Base-by-base conservation (phyloP, 2,329 filamentous ascomycete species). In the Colletotrichum siamense region DNA sequence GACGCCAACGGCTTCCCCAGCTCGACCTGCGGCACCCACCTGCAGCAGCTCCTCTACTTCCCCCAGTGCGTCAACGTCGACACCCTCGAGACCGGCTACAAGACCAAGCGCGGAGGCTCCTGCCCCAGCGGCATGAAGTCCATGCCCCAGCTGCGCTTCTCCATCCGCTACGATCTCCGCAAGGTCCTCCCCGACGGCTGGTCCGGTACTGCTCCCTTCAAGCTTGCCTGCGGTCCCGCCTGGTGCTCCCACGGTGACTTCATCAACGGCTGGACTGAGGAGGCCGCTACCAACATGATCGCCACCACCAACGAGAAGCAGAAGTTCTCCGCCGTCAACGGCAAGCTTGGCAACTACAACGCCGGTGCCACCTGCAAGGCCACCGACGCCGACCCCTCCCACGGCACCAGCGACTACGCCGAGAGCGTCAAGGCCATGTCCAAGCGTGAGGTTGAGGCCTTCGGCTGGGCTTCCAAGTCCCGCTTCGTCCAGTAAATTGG, bases 1-100 rank as follows among this genome's bases (percentile, higher is more conserved):
- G 78, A 79, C 24, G 93, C 92, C 10, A 95, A 95, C 80, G 93
- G 93, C 24, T 92, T 94, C 81, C 93, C 93, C 32, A 94, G 94
- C 77, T 92, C 92, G 69, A 94, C 93, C 1, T 94, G 93, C 12
- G 89, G 78, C 89, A 90, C 67, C 77, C 83, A 81, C 79, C 89
- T 66, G 86, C 90, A 77, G 89, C 92, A 83, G 89, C 92, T 79
- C 89, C 90, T 39, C 65, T 78, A 80, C 66, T 71, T 81, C 80
- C 80, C 75, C 18, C 73, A 77, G 73, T 81, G 80, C 63, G 80
- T 81, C 65, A 78, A 79, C 71, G 68, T 73, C 59, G 77, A 79
- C 26, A 79, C 77, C 30, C 77, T 81, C 68, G 79, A 81, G 76
- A 78, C 76, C 26, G 79, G 68, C 66, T 81, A 85, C 76, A 79